Percentiles rank a stretch among this genome's conserved stretches.
Conservation (phyloP, 148 eudicot genomes). For the Vaccinium darrowii region DNA sequence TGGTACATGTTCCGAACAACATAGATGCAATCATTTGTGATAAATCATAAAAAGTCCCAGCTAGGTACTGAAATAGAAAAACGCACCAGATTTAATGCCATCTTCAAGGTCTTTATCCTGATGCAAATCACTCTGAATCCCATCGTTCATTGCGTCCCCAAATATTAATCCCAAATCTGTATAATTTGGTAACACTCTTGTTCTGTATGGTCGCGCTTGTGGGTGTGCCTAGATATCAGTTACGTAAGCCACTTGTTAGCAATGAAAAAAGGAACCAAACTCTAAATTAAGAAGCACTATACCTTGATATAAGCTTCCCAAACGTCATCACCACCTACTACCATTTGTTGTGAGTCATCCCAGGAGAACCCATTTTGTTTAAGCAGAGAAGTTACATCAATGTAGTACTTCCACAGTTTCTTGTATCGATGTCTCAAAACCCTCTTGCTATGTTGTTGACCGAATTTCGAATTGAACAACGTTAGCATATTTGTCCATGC, state of each 20-base stretch:
- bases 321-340: constrained; percentile 30
- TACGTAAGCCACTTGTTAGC: neutral
- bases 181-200: constrained; percentile 27
- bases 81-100: constrained; percentile 30
- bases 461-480: constrained; percentile 28
- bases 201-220: constrained; percentile 29
- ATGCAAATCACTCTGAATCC: constrained; percentile 17
- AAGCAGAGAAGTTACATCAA: constrained; percentile 25
- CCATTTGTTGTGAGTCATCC: constrained; percentile 33
- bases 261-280: constrained; percentile 5
- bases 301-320: constrained; percentile 44
- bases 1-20: neutral
- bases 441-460: constrained; percentile 34
- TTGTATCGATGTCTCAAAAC: constrained; percentile 39
- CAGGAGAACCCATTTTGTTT: constrained; percentile 38
- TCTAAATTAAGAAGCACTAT: constrained; percentile 4
- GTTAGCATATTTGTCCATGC: constrained; percentile 35
- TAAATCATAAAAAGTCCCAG: neutral
- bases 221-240: constrained; percentile 29
- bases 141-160: constrained; percentile 19
- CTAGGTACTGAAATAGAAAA: constrained; percentile 14
- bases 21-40: neutral
- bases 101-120: constrained; percentile 24
- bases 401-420: constrained; percentile 35
- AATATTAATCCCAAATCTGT: constrained; percentile 27